Evolutionary conservation across 2,329 filamentous ascomycete genomes (phyloP), one percentile per base, ranked within the genome.

Genomic region (Fusarium virguliforme): DNA sequence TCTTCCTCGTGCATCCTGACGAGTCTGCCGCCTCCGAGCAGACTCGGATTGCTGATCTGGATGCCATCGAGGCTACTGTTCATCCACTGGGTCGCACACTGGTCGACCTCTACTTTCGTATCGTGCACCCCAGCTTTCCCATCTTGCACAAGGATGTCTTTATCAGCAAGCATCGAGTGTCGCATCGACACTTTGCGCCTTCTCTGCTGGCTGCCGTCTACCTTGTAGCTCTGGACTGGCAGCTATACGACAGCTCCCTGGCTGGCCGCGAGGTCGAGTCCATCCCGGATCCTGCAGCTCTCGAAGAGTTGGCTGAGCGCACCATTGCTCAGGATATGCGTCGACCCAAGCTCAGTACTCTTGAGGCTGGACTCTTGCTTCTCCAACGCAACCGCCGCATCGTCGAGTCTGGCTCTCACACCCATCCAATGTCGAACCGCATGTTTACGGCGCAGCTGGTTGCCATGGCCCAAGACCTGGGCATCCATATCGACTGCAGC

Each of bases 41-140:
- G 34, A 85, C 87, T 65, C 76, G 80, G 3, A 79, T 81, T 18
- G 77, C 79, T 8, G 80, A 82, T 35, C 71, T 82, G 13, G 83
- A 85, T 71, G 85, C 86, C 32, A 86, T 92, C 62, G 90, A 92
- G 76, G 84, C 85, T 30, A 83, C 89, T 40, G 88, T 93, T 5
- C 85, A 86, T 26, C 88, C 90, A 4, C 86, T 92, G 70, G 91
- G 91, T 18, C 85, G 85, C 54, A 86, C 86, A 8, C 80, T 93
- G 50, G 85, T 93, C 70, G 88, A 90, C 70, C 83, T 92, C 22
- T 93, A 92, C 81, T 92, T 92, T 76, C 83, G 87, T 28, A 86
- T 89, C 40, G 84, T 90, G 8, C 88, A 90, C 70, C 88, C 88
- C 0, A 85, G 83, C 62, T 89, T 87, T 71, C 88, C 88, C 1